These are phyloP conservation scores for Zygoascus biomembranicola DNA, from an alignment of 805 yeast genomes.

Conservation along the genomic window DNA sequence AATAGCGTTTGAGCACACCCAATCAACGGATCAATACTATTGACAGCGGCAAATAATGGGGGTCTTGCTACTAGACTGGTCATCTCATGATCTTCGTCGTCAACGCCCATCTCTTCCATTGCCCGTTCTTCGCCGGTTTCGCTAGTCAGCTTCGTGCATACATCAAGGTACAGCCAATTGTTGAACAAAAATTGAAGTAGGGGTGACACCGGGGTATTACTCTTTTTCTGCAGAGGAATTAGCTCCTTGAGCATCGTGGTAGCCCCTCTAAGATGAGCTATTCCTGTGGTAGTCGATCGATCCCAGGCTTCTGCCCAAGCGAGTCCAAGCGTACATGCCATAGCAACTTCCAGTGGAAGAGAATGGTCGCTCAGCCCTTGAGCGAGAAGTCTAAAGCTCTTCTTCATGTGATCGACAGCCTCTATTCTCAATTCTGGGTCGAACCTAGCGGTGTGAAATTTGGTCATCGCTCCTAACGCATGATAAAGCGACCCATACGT, in stretches of 20 bases:
- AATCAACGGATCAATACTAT: constrained; percentile 52
- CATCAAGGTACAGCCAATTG: constrained; percentile 63
- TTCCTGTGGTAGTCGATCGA: constrained; percentile 56
- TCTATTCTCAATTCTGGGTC: constrained; percentile 37
- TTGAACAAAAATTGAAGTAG: constrained; percentile 47
- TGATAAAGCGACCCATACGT: constrained; percentile 49
- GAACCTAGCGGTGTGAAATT: constrained; percentile 48
- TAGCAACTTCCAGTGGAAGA: constrained; percentile 55
- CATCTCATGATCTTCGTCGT: constrained; percentile 3
- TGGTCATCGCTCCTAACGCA: constrained; percentile 59
- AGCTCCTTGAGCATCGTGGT: constrained; percentile 41
- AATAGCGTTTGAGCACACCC: constrained; percentile 62
- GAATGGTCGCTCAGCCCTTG: constrained; percentile 41
- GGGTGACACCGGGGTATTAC: constrained; percentile 25
- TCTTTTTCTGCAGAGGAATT: constrained; percentile 10
- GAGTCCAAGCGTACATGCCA: constrained; percentile 54
- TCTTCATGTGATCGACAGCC: constrained; percentile 52
- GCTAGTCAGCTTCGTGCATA: constrained; percentile 56
- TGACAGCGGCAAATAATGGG: constrained; percentile 19
- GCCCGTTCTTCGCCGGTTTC: constrained; percentile 19
- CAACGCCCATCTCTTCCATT: neutral
- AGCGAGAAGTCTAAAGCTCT: constrained; percentile 51
- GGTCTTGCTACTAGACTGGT: constrained; percentile 15
- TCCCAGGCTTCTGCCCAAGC: constrained; percentile 67
- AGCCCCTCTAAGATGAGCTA: constrained; percentile 63